Evolutionary conservation across 2,329 filamentous ascomycete species (phyloP).

Genomic region (Ophiocordyceps robertsii): DNA sequence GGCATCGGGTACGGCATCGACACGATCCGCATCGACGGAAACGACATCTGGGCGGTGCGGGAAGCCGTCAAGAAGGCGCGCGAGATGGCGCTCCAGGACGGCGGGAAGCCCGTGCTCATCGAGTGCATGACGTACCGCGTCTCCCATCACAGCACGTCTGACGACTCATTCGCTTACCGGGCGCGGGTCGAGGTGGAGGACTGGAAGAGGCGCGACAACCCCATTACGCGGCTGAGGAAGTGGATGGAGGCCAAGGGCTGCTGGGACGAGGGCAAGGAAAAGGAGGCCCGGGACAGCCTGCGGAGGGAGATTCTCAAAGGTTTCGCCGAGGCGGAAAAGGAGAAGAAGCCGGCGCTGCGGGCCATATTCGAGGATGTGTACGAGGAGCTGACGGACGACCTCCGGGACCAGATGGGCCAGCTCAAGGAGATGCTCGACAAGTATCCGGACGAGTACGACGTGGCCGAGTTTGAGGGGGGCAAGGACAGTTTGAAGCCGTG

Average conservation of each 20-base stretch:
- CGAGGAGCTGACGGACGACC: slow-evolving; percentile 70
- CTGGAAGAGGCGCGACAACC: slow-evolving; percentile 86
- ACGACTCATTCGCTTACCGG: slow-evolving; percentile 94
- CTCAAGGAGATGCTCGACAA: slow-evolving; percentile 64
- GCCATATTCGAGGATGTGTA: slow-evolving; percentile 81
- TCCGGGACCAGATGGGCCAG: slow-evolving; percentile 56
- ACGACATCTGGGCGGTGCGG: slow-evolving; percentile 80
- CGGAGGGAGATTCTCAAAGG: slow-evolving; percentile 69
- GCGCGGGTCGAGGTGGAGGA: slow-evolving; percentile 89
- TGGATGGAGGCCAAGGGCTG: slow-evolving; percentile 75
- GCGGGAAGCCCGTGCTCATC: slow-evolving; percentile 73
- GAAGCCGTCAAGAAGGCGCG: slow-evolving; percentile 69
- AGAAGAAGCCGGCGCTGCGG: slow-evolving; percentile 62
- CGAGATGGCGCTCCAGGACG: slow-evolving; percentile 62
- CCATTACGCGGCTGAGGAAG: slow-evolving; percentile 72
- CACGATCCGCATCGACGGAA: slow-evolving; percentile 85
- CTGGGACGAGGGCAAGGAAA: slow-evolving; percentile 80
- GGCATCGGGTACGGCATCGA: slow-evolving; percentile 90
- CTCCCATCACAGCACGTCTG: slow-evolving; percentile 89
- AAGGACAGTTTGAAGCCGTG: slow-evolving; percentile 41
- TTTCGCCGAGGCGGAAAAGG: slow-evolving; percentile 71
- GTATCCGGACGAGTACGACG: slow-evolving; percentile 88
- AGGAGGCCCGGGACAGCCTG: slow-evolving; percentile 49
- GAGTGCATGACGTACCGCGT: slow-evolving; percentile 99
- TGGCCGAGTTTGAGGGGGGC: slow-evolving; percentile 63